These are phyloP conservation scores for Fusarium redolens DNA, from an alignment of 2,329 filamentous ascomycete genomes.

Conservation along the genomic window DNA sequence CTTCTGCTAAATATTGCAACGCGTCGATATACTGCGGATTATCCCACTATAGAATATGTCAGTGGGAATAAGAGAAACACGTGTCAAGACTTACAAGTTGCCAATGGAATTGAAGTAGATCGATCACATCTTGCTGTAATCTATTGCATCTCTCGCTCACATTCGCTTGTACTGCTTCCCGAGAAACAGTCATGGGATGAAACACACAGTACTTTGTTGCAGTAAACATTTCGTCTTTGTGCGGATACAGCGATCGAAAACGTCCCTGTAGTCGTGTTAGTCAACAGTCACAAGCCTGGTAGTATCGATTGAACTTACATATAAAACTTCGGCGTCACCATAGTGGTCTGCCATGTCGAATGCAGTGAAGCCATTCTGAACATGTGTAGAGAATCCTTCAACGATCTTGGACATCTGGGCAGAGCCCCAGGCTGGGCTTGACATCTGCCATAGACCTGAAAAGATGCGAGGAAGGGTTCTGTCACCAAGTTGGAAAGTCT, in stretches of 20 bases:
- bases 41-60: background rate
- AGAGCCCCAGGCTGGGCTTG: background rate
- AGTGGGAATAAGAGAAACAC: rapidly evolving
- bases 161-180: background rate
- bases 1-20: background rate
- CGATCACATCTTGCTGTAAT: background rate
- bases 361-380: background rate
- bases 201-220: background rate
- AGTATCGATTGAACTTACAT: background rate
- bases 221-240: background rate
- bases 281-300: rapidly evolving
- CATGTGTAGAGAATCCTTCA: background rate
- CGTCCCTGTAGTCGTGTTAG: rapidly evolving
- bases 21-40: background rate
- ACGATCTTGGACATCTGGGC: background rate
- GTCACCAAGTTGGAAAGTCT: background rate
- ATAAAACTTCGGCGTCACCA: background rate
- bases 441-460: constrained; percentile 1
- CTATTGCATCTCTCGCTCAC: background rate
- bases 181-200: background rate
- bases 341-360: constrained; percentile 4
- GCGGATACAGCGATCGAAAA: background rate
- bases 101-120: background rate
- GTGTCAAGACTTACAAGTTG: background rate
- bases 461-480: background rate